Base-by-base conservation (phyloP, 345 rosid genomes). In the Schrenkiella parvula region DNA sequence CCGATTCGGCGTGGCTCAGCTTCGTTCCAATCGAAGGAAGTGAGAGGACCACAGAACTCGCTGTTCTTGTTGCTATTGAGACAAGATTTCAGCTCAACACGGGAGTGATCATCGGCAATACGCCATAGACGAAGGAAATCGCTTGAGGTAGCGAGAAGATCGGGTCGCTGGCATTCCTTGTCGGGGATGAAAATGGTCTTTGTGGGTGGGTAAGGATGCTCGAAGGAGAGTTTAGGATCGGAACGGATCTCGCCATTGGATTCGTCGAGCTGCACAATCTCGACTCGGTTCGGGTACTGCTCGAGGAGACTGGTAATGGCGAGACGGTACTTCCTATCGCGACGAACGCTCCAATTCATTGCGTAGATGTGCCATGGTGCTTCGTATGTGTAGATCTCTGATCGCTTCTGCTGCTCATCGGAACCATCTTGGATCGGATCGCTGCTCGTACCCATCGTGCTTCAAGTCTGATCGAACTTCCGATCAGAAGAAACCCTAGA, bases 331-430 rank as follows among this genome's bases (percentile, higher is more conserved):
- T 91, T 89, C 84, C 89, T 93, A 83, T 93, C 98, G 14, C 96
- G 95, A 68, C 98, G 97, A 74, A 93, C 98, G 71, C 97, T 91
- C 97, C 98, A 93, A 79, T 93, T 93, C 98, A 93, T 93, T 48
- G 98, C 97, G 84, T 91, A 93, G 77, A 93, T 87, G 81, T 87
- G 93, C 98, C 98, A 93, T 1, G 97, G 96, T 0, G 98, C 96
- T 71, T 91, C 95, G 81, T 91, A 93, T 14, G 97, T 91, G 84
- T 91, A 93, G 81, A 93, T 93, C 88, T 93, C 98, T 22, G 97
- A 88, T 13, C 96, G 81, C 48, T 91, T 93, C 74, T 93, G 97
- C 72, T 93, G 96, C 85, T 93, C 97, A 57, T 91, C 97, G 55
- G 92, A 88, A 28, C 84, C 96, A 51, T 89, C 95, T 17, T 83